Evolutionary conservation across 495 filamentous ascomycete species (phyloP), one percentile per base, ranked within the genome.

Genomic region (Acidomyces sp.): DNA sequence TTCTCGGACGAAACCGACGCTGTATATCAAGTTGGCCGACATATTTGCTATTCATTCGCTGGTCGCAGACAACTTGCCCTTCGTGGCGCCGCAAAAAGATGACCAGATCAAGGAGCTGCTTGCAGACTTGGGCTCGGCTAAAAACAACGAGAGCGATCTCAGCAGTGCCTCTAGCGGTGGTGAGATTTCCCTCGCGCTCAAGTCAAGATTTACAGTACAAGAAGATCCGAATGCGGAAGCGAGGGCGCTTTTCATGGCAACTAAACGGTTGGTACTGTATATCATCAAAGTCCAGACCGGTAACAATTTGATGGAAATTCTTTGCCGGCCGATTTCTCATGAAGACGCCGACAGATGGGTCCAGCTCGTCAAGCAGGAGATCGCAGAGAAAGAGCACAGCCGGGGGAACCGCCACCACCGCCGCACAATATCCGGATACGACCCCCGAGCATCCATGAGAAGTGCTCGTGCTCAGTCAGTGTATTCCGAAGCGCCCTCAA

Each of bases 1-100:
- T 53, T 80, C 88, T 34, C 85, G 88, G 53, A 87, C 83, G 37
- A 93, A 93, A 55, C 90, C 90, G 2, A 96, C 88, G 2, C 67
- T 99, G 15, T 99, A 94, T 64, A 93, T 99, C 61, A 99, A 99
- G 61, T 85, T 96, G 78, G 73, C 81, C 12, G 90, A 99, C 58
- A 85, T 99, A 43, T 96, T 96, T 59, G 81, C 92, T 16, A 86
- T 99, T 41, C 90, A 99, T 53, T 82, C 79, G 35, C 73, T 96
- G 25, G 71, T 96, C 31, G 76, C 82, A 21, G 70, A 77, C 16
- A 83, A 95, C 49, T 70, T 92, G 25, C 63, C 82, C 6, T 60
- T 63, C 45, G 72, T 95, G 36, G 88, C 82, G 54, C 78, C 80
- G 3, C 74, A 65, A 44, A 72, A 78, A 36, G 92, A 94, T 46